Evolutionary conservation across 2,329 filamentous ascomycete species (phyloP).

Genomic region (Phaeosphaeriaceae sp.): DNA sequence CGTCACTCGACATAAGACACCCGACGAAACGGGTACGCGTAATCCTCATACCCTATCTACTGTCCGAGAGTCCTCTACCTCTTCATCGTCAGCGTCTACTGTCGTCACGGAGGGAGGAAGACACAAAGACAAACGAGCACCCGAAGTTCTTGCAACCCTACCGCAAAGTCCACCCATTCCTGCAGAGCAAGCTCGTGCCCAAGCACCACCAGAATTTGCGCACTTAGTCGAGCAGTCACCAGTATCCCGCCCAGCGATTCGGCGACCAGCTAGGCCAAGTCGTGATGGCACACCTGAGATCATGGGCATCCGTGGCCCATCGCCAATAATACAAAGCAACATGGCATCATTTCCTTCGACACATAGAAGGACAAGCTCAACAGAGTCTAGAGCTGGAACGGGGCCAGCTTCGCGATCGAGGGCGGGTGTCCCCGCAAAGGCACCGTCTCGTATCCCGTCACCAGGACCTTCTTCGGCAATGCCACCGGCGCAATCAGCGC

Average conservation of each 20-base stretch:
- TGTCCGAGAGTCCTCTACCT: slow-evolving; percentile 73
- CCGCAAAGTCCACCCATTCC: slow-evolving; percentile 61
- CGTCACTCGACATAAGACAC: slow-evolving; percentile 64
- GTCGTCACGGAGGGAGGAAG: slow-evolving; percentile 62
- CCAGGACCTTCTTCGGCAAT: slow-evolving; percentile 45
- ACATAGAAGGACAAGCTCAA: slow-evolving; percentile 60
- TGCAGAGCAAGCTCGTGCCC: slow-evolving; percentile 22
- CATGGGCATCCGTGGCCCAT: slow-evolving; percentile 54
- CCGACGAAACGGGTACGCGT: slow-evolving; percentile 55
- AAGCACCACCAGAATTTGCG: slow-evolving; percentile 48
- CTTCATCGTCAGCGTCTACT: slow-evolving; percentile 75
- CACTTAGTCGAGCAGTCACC: slow-evolving; percentile 70
- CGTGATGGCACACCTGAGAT: slow-evolving; percentile 55
- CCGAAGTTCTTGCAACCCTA: slow-evolving; percentile 33
- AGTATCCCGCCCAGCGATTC: slow-evolving; percentile 53
- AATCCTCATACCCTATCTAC: slow-evolving; percentile 67
- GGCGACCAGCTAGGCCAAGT: slow-evolving; percentile 55
- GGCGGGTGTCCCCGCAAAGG: slow-evolving; percentile 35
- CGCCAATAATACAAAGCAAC: slow-evolving; percentile 65
- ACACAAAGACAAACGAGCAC: slow-evolving; percentile 50
- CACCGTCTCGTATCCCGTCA: slow-evolving; percentile 48
- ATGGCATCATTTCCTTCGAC: slow-evolving; percentile 56
- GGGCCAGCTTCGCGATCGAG: slow-evolving; percentile 25
- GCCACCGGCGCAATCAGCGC: slow-evolving; percentile 27
- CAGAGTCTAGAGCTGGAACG: slow-evolving; percentile 47